Base-by-base conservation (phyloP, 345 rosid species). In the Clausena lansium region DNA sequence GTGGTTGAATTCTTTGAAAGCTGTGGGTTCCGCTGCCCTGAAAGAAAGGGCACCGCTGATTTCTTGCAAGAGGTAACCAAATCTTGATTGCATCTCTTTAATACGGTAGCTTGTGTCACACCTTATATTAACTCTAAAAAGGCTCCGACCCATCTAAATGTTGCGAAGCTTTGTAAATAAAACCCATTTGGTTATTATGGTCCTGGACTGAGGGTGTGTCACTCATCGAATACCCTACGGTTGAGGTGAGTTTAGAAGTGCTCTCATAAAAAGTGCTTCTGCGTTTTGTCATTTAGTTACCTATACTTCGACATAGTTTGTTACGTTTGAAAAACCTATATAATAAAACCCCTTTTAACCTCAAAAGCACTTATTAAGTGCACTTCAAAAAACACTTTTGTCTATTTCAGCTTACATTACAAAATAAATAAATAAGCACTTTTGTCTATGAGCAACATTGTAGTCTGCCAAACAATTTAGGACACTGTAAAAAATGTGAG, bases 21-120 rank as follows among this genome's bases (percentile, higher is more conserved):
- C 33, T 89, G 94, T 50, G 97, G 97, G 8, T 96, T 94, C 82
- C 82, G 68, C 50, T 91, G 98, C 78, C 97, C 99, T 0, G 95
- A 92, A 27, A 87, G 99, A 74, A 92, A 96, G 80, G 97, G 97
- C 52, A 81, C 96, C 0, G 98, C 99, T 45, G 98, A 94, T 67
- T 96, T 96, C 84, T 84, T 94, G 75, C 99, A 91, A 85, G 98
- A 95, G 97, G 98, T 95, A 67, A 50, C 14, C 2, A 30, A 39
- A 19, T 38, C 45, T 36, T 57, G 33, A n/a, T 45, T 0, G 61
- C 17, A 11, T 25, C 57, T 62, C 20, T 50, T 71, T 65, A 24
- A 11, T 39, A 55, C 4, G 0, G 45, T 65, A 28, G 13, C 45
- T 22, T 68, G 22, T 30, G 38, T 9, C 22, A 32, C 47, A 65